A percentile compares a stretch with the other conserved stretches of the same genome.
These are phyloP conservation scores for Oemleria cerasiformis DNA, from an alignment of 306 rosid genomes.

Conservation along the genomic window DNA sequence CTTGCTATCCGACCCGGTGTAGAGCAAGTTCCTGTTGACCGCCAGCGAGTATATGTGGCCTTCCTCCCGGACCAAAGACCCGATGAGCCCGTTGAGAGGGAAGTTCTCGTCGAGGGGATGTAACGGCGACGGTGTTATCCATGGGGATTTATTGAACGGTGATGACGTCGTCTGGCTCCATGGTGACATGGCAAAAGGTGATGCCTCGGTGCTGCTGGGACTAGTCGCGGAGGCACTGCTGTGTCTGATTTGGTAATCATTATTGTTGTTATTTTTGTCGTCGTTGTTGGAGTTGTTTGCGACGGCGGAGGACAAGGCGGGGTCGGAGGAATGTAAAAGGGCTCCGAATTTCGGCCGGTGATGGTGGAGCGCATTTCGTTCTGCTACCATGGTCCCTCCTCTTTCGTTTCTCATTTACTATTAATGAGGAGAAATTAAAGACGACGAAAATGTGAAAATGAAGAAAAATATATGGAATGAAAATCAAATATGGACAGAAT, in stretches of 20 bases:
- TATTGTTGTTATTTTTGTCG: background rate
- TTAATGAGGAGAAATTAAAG: background rate
- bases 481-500: background rate
- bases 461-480: background rate
- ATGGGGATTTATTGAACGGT: conserved; percentile 68
- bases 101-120: conserved; percentile 12
- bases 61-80: conserved; percentile 72
- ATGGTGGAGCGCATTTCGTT: conserved; percentile 17
- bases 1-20: conserved; percentile 88
- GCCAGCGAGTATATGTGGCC: conserved; percentile 89
- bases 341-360: conserved; percentile 49
- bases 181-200: conserved; percentile 70
- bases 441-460: background rate
- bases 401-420: conserved; percentile 44
- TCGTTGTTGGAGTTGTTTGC: background rate
- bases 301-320: conserved; percentile 15
- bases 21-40: conserved; percentile 55
- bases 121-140: conserved; percentile 39
- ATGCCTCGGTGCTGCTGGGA: conserved; percentile 32
- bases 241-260: conserved; percentile 2
- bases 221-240: conserved; percentile 31
- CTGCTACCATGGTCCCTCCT: conserved; percentile 43
- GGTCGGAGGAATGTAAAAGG: conserved; percentile 58
- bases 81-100: conserved; percentile 48
- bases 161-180: conserved; percentile 56